Evolutionary conservation across 371 early-diverging fungal genomes (phyloP).

Genomic region (Haplosporangium sp.): DNA sequence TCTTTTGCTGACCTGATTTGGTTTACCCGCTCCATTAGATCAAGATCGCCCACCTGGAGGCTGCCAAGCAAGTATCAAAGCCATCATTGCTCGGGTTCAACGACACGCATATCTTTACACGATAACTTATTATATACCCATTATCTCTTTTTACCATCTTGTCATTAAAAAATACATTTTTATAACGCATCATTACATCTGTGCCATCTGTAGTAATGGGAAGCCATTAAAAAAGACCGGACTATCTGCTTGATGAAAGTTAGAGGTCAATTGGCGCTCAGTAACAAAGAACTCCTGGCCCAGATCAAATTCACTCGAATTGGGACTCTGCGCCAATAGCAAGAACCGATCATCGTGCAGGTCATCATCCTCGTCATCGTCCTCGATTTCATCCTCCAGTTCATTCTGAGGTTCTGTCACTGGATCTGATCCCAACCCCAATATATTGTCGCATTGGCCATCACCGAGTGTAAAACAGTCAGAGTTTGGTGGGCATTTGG

Average conservation of each 20-base stretch:
- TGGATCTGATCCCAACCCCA: background rate
- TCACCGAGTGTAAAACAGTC: background rate
- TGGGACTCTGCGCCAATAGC: slow-evolving; percentile 30
- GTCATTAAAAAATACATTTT: background rate
- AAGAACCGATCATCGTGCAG: slow-evolving; percentile 16
- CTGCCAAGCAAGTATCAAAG: slow-evolving; percentile 34
- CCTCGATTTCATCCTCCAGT: background rate
- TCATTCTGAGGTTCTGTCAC: background rate
- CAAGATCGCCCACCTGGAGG: slow-evolving; percentile 29
- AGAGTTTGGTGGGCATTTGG: slow-evolving; percentile 3
- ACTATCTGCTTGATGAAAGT: slow-evolving; percentile 23
- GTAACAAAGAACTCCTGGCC: slow-evolving; percentile 14
- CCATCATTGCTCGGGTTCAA: slow-evolving; percentile 36
- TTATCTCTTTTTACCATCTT: background rate
- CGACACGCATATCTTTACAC: slow-evolving; percentile 15
- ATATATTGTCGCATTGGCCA: background rate
- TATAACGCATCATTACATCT: slow-evolving; percentile 1
- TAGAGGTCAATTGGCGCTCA: slow-evolving; percentile 5
- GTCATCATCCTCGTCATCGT: slow-evolving; percentile 1
- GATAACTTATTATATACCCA: slow-evolving; percentile 12
- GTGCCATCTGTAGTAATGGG: slow-evolving; percentile 26
- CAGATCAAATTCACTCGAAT: slow-evolving; percentile 25
- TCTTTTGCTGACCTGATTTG: background rate
- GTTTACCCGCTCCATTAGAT: slow-evolving; percentile 11
- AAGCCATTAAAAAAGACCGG: slow-evolving; percentile 40